Percentiles rank a stretch among this genome's conserved stretches.
Conservation (phyloP, 441 rosid species). For the Cnidoscolus chayamansa region DNA sequence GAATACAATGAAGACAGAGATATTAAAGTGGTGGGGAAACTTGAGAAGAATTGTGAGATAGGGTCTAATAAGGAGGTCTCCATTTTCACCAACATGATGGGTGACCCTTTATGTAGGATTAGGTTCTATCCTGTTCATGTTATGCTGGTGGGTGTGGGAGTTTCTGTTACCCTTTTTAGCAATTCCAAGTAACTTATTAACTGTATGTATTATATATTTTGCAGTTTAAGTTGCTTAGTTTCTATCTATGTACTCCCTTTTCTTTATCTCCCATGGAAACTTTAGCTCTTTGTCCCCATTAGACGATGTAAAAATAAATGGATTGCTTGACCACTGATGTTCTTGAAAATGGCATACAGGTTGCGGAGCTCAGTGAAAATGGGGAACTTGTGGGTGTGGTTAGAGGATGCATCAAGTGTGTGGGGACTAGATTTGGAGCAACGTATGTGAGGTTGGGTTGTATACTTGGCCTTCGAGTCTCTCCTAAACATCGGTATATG, state of each 20-base stretch:
- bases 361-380: conserved; percentile 48
- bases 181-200: neutral
- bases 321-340: conserved; percentile 12
- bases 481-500: conserved; percentile 47
- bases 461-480: conserved; percentile 59
- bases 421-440: conserved; percentile 39
- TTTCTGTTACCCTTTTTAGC: neutral
- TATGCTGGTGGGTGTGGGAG: conserved; percentile 45
- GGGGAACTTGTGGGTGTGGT: conserved; percentile 62
- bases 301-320: conserved; percentile 12
- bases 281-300: conserved; percentile 17
- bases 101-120: conserved; percentile 55
- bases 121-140: conserved; percentile 47
- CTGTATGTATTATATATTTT: neutral
- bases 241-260: neutral
- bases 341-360: conserved; percentile 41
- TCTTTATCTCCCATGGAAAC: neutral
- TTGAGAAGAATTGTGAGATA: conserved; percentile 50
- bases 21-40: conserved; percentile 49
- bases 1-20: conserved; percentile 50
- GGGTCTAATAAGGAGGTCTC: conserved; percentile 42
- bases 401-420: conserved; percentile 60
- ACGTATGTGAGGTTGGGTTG: conserved; percentile 44
- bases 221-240: neutral
- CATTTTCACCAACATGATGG: conserved; percentile 42